phyloP scores from a whole-genome alignment of 306 rosid species.

The Benincasa hispida region DNA sequence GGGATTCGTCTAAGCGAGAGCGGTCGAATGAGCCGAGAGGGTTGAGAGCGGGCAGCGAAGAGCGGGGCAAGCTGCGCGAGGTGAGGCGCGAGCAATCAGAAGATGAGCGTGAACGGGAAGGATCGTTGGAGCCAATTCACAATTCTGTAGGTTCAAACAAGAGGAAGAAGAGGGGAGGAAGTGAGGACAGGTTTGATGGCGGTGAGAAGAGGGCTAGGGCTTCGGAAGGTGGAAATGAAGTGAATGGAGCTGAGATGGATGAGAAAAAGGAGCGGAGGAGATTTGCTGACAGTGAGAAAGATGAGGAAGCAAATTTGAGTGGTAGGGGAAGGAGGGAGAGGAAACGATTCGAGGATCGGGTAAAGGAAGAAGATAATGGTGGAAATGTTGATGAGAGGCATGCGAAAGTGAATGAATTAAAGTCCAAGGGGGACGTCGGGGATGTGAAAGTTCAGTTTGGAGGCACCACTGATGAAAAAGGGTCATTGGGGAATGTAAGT shows the following conservation, averaged over 20 bases:
- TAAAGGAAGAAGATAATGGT: conserved; percentile 1
- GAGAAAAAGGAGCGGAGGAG: conserved; percentile 43
- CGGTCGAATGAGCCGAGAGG: conserved; percentile 9
- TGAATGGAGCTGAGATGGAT: conserved; percentile 23
- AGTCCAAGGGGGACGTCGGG: conserved; percentile 17
- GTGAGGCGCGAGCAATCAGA: conserved; percentile 17
- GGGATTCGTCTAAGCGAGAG: conserved; percentile 17
- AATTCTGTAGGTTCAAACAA: conserved; percentile 33
- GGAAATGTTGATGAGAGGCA: not conserved
- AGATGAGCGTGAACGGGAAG: conserved; percentile 15
- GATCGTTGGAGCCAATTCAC: not conserved
- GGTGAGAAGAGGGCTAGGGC: conserved; percentile 60
- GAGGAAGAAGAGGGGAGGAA: conserved; percentile 69
- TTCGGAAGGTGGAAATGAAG: conserved; percentile 38
- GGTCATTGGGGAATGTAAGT: conserved; percentile 46
- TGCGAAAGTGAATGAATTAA: not conserved
- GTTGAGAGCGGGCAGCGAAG: conserved; percentile 30
- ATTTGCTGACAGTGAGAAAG: conserved; percentile 48
- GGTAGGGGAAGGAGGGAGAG: conserved; percentile 19
- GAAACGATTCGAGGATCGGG: conserved; percentile 18
- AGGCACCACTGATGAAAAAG: conserved; percentile 27
- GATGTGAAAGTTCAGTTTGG: conserved; percentile 4
- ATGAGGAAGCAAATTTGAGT: conserved; percentile 2
- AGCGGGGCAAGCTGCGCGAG: conserved; percentile 23
- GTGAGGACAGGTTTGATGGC: conserved; percentile 29